These are phyloP conservation scores for Picea abies DNA, from an alignment of 83 land plant genomes.

Conservation along the genomic window DNA sequence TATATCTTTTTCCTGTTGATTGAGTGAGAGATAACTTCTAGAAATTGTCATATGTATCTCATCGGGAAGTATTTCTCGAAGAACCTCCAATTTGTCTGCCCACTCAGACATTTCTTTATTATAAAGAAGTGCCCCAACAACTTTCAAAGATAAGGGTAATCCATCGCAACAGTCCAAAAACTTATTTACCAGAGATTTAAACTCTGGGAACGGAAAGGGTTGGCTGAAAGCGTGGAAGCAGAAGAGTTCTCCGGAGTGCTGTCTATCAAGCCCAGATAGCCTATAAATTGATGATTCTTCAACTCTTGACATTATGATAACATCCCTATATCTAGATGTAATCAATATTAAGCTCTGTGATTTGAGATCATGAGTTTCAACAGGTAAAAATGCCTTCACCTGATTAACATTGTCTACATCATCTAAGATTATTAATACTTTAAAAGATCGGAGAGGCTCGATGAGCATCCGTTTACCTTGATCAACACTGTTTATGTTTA, in stretches of 20 bases:
- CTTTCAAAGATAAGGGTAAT: not conserved
- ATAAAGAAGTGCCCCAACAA: not conserved
- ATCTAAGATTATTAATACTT: not conserved
- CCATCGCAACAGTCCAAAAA: not conserved
- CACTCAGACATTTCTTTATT: not conserved
- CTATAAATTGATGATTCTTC: not conserved
- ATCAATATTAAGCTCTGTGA: not conserved
- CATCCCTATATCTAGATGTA: not conserved
- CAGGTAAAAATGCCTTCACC: not conserved
- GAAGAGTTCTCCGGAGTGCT: not conserved
- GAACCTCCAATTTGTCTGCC: not conserved
- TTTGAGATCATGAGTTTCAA: too few relatives aligned
- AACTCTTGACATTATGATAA: not conserved
- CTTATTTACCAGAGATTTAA: not conserved
- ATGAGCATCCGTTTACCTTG: too few relatives aligned
- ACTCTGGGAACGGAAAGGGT: not conserved
- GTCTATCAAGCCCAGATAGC: not conserved
- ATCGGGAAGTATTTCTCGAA: not conserved
- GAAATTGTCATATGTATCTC: not conserved
- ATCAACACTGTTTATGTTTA: too few relatives aligned
- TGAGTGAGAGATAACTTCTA: not conserved
- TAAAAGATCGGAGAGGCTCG: too few relatives aligned
- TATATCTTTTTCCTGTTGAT: not conserved
- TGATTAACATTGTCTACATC: not conserved
- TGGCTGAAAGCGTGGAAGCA: not conserved